Percentiles rank a stretch among this genome's conserved stretches.
These are phyloP conservation scores for Syzygium malaccense DNA, from an alignment of 441 rosid species.

Conservation along the genomic window DNA sequence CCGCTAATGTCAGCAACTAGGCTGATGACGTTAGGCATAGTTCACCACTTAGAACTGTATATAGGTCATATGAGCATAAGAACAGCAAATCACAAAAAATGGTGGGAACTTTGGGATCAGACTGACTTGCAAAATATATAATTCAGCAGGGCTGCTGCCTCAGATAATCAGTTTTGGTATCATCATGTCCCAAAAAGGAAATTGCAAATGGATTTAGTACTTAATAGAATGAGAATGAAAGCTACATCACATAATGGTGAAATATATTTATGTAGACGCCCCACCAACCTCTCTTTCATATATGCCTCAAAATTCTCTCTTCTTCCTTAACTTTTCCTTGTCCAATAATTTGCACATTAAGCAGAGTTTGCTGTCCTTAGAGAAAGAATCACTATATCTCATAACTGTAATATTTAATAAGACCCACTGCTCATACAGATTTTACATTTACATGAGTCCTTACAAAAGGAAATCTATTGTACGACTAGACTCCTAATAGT, in stretches of 20 bases:
- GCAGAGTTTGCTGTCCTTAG: neutral
- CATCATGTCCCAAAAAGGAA: constrained; percentile 20
- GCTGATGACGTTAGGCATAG: neutral
- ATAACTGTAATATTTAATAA: neutral
- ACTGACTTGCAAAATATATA: constrained; percentile 12
- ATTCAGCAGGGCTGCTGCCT: constrained; percentile 35
- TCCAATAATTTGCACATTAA: neutral
- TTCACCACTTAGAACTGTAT: neutral
- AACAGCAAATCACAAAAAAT: neutral
- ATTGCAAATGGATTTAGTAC: no score
- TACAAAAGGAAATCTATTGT: neutral
- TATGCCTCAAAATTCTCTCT: no score
- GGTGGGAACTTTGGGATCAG: neutral
- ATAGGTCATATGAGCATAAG: constrained; percentile 20
- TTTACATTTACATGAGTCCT: neutral
- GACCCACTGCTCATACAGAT: neutral
- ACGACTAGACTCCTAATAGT: neutral
- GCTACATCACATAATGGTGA: no score
- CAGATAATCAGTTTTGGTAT: neutral
- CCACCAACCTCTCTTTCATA: no score
- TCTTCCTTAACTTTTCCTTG: neutral
- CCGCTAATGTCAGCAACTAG: neutral
- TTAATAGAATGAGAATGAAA: no score
- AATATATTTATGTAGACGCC: no score
- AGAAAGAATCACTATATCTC: neutral